Conservation (phyloP, 2,329 filamentous ascomycete genomes). For the Microdochium bolleyi region DNA sequence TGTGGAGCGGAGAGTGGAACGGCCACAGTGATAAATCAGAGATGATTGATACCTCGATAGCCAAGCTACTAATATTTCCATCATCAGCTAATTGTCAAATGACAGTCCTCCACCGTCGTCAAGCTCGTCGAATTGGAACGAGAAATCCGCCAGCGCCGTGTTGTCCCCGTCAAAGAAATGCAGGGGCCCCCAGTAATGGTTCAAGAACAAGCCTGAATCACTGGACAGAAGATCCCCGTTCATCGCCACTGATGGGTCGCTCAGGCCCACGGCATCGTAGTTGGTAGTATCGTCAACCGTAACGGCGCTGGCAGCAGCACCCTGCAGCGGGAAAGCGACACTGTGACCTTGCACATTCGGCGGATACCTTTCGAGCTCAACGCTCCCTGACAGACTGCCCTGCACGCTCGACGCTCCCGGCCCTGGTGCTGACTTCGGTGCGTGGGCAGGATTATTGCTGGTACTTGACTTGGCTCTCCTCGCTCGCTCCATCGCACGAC, state of each 20-base stretch:
- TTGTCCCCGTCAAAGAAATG: slow-evolving; percentile 13
- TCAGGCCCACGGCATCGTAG: not conserved
- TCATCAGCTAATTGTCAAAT: too few relatives aligned
- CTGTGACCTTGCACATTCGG: too few relatives aligned
- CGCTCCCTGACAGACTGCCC: too few relatives aligned
- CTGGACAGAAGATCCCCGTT: not conserved
- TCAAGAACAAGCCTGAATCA: slow-evolving; percentile 8
- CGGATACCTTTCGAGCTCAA: too few relatives aligned
- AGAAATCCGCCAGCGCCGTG: not conserved
- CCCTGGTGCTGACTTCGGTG: not conserved
- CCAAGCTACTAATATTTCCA: too few relatives aligned
- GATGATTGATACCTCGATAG: too few relatives aligned
- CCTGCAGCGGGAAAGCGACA: too few relatives aligned
- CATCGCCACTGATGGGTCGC: too few relatives aligned
- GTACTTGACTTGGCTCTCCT: not conserved
- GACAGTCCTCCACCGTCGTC: not conserved
- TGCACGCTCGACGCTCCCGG: slow-evolving; percentile 5
- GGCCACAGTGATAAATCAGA: too few relatives aligned
- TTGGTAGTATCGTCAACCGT: slow-evolving; percentile 5
- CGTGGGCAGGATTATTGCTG: too few relatives aligned
- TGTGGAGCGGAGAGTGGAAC: too few relatives aligned
- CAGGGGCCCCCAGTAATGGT: slow-evolving; percentile 17
- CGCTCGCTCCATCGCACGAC: slow-evolving; percentile 10
- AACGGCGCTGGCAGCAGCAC: too few relatives aligned
- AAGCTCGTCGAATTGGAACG: not conserved